Evolutionary conservation across 2,329 filamentous ascomycete genomes (phyloP).

Genomic region (Dothistroma septosporum): DNA sequence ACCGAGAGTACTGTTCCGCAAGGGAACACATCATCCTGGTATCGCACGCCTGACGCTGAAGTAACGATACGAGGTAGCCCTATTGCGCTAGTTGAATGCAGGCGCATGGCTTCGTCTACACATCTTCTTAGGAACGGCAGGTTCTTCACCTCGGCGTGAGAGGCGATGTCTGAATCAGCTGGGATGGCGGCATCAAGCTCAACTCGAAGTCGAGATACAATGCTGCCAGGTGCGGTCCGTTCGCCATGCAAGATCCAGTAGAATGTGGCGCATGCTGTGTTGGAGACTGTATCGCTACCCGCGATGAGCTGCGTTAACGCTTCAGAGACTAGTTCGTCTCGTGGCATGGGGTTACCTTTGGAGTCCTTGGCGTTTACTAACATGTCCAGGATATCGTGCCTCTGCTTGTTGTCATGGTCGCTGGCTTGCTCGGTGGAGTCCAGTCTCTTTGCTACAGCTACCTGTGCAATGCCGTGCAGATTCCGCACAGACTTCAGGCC

Average conservation of each 20-base stretch:
- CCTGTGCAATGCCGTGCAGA: slow-evolving; percentile 27
- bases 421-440: slow-evolving; percentile 9
- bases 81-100: slow-evolving; percentile 32
- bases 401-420: slow-evolving; percentile 3
- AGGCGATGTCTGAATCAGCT: slow-evolving; percentile 14
- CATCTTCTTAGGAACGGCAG: slow-evolving; percentile 31
- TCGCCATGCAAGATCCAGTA: slow-evolving; percentile 26
- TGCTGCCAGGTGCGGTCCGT: slow-evolving; percentile 27
- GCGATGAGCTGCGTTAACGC: slow-evolving; percentile 36
- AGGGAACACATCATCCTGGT: slow-evolving; percentile 23
- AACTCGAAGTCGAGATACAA: slow-evolving; percentile 25
- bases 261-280: slow-evolving; percentile 29
- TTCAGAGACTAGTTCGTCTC: slow-evolving; percentile 32
- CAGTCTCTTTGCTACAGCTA: slow-evolving; percentile 32
- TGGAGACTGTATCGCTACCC: slow-evolving; percentile 36
- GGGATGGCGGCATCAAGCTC: slow-evolving; percentile 31
- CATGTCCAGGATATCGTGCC: slow-evolving; percentile 33
- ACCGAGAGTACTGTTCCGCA: slow-evolving; percentile 35
- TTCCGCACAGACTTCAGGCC: slow-evolving; percentile 23
- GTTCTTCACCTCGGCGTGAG: slow-evolving; percentile 25
- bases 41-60: slow-evolving; percentile 26
- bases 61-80: slow-evolving; percentile 25
- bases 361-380: slow-evolving; percentile 32
- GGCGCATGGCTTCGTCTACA: slow-evolving; percentile 32
- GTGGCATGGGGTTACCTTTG: slow-evolving; percentile 29